A percentile compares a stretch with the other conserved stretches of the same genome.
Conservation (phyloP, 139 green algal species). For the Auxenochlorella pyrenoidosa region DNA sequence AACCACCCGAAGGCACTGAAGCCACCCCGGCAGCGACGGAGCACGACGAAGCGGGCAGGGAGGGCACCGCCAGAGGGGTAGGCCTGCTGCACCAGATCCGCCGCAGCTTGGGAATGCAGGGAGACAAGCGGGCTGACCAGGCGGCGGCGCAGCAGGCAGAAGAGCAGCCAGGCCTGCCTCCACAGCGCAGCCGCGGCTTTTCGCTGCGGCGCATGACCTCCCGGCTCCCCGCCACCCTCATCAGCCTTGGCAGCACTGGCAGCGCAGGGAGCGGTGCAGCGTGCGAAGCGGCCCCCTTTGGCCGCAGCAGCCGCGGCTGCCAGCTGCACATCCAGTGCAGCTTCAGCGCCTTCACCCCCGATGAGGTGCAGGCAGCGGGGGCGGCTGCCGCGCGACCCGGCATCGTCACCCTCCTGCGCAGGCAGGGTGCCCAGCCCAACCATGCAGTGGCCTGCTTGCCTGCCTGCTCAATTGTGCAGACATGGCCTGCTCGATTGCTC, state of each 20-base stretch:
- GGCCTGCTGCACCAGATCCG: not conserved
- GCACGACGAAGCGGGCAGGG: not conserved
- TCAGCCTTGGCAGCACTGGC: not conserved
- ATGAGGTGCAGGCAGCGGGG: slow-evolving; percentile 8
- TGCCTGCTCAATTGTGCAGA: too few species aligned
- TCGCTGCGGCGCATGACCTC: not conserved
- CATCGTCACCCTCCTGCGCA: slow-evolving; percentile 23
- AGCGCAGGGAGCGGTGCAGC: not conserved
- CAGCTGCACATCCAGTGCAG: slow-evolving; percentile 12
- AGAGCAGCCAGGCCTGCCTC: not conserved
- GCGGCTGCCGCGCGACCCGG: not conserved
- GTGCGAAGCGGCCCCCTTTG: not conserved
- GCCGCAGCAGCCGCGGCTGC: not conserved
- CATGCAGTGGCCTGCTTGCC: too few species aligned
- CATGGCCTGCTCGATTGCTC: too few species aligned
- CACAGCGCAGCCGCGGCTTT: not conserved
- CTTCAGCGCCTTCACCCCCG: slow-evolving; percentile 10
- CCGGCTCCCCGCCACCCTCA: not conserved
- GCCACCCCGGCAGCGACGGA: not conserved
- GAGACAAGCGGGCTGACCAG: not conserved
- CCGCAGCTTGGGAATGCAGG: not conserved
- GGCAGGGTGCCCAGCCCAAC: not conserved
- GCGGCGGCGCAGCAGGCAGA: not conserved
- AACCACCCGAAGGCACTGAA: not conserved
- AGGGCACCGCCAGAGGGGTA: not conserved